A percentile compares a stretch with the other conserved stretches of the same genome.
Conservation (phyloP, 2,329 filamentous ascomycete genomes). For the Fusarium sp. region DNA sequence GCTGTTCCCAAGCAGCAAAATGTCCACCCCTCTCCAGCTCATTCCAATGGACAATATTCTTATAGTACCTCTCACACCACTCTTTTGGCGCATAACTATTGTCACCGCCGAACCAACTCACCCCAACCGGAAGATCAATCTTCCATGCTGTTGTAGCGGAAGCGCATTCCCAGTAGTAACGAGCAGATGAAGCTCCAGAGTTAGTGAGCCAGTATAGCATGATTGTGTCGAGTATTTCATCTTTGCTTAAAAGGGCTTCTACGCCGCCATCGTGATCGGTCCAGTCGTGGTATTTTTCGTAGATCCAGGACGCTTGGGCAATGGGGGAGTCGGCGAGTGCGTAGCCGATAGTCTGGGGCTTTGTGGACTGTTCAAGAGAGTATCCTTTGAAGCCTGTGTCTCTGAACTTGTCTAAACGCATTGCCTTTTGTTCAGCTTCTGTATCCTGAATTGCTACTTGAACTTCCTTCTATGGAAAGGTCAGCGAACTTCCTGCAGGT, state of each 20-base stretch:
- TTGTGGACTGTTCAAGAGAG: slow-evolving; percentile 11
- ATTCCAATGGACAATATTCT: not conserved
- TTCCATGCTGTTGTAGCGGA: not conserved
- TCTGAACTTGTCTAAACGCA: not conserved
- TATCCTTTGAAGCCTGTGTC: slow-evolving; percentile 5
- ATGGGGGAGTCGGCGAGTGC: slow-evolving; percentile 18
- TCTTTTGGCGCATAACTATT: slow-evolving; percentile 16
- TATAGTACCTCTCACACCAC: slow-evolving; percentile 4
- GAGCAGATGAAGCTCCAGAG: slow-evolving; percentile 12
- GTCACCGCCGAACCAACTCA: slow-evolving; percentile 19
- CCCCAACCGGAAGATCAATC: slow-evolving; percentile 4
- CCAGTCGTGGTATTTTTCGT: slow-evolving; percentile 22
- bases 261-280: slow-evolving; percentile 12
- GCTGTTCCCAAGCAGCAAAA: slow-evolving; percentile 10
- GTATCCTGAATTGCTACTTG: not conserved
- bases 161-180: slow-evolving; percentile 15
- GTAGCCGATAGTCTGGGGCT: slow-evolving; percentile 15
- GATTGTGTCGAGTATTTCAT: slow-evolving; percentile 21
- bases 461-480: not conserved
- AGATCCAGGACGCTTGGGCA: slow-evolving; percentile 17
- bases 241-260: slow-evolving; percentile 7
- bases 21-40: not conserved
- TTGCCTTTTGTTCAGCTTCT: slow-evolving; percentile 1
- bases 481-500: not conserved
- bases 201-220: slow-evolving; percentile 23